Evolutionary conservation across 306 rosid species (phyloP), one percentile per base, ranked within the genome.

Genomic region (Fagus sylvatica): DNA sequence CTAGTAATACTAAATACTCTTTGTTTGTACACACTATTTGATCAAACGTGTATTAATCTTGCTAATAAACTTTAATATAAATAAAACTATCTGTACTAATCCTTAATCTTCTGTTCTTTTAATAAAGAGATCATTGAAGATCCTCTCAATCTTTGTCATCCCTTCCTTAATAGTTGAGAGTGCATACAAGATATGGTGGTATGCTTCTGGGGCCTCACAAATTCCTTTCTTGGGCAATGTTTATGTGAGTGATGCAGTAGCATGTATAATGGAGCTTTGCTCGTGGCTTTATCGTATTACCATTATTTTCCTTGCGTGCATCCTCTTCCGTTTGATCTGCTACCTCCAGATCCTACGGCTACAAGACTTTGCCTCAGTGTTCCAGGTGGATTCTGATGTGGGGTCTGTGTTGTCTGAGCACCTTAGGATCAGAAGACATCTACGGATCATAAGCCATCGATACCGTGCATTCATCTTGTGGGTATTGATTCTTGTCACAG

Each of bases 121-220:
- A 17, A 0, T n/a, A 64, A 80, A 94, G 98, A 90, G 89, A 83
- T 91, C 98, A 22, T 37, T 91, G 75, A 84, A 78, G 66, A 76
- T 95, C 49, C 64, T 89, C 0, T 85, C 76, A 13, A 43, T 82
- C 22, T 90, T 92, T 49, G 97, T 91, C 40, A 61, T 82, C 11
- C 98, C 98, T 7, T 88, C 95, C 80, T 83, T 94, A 16, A 62
- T 74, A 4, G 97, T 88, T 0, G 95, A 90, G 89, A n/a, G 84
- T 72, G 93, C 91, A 70, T 95, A 90, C 90, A 92, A 95, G 81
- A 85, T 95, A 77, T 95, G 98, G 98, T 95, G 98, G 98, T 95
- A 95, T 78, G 84, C 96, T 19, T 92, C 98, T 0, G 98, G 94
- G 76, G 93, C 86, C 2, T 85, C 93, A 6, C 91, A 84, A 40